Evolutionary conservation across 345 rosid species (phyloP).

Genomic region (Eucalyptus curtisii): DNA sequence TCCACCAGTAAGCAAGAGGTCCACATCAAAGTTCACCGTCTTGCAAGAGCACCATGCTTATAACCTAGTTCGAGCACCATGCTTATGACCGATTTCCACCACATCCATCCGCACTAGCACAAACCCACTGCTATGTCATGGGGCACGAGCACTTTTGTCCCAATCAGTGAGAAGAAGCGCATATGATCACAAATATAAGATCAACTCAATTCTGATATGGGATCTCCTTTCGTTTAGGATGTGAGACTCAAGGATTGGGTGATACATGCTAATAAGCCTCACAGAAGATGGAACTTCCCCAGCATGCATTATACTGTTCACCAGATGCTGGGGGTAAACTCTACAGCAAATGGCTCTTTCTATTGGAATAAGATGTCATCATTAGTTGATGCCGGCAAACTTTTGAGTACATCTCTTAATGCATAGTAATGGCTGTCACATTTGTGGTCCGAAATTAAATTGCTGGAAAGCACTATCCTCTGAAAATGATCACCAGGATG

Average conservation of each 20-base stretch:
- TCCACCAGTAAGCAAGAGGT: neutral
- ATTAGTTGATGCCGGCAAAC: constrained; percentile 27
- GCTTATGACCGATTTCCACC: neutral
- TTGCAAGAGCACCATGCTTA: neutral
- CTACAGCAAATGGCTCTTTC: neutral
- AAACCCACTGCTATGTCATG: neutral
- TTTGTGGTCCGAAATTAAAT: constrained; percentile 76
- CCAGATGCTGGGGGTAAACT: neutral
- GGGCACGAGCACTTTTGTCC: neutral
- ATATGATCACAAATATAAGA: neutral
- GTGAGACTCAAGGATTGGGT: neutral
- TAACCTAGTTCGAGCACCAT: no score
- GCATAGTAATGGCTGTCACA: constrained; percentile 88
- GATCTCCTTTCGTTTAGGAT: neutral
- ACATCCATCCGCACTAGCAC: neutral
- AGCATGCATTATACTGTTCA: neutral
- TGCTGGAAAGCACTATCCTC: constrained; percentile 72
- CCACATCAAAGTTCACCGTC: neutral
- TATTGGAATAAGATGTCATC: constrained; percentile 33
- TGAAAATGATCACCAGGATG: constrained; percentile 80
- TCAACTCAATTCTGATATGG: neutral
- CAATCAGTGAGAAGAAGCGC: neutral
- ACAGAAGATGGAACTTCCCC: neutral
- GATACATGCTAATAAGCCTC: neutral
- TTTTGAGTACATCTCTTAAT: constrained; percentile 78